Evolutionary conservation across 2,329 filamentous ascomycete genomes (phyloP), one percentile per base, ranked within the genome.

Genomic region (Neofusicoccum cordaticola): DNA sequence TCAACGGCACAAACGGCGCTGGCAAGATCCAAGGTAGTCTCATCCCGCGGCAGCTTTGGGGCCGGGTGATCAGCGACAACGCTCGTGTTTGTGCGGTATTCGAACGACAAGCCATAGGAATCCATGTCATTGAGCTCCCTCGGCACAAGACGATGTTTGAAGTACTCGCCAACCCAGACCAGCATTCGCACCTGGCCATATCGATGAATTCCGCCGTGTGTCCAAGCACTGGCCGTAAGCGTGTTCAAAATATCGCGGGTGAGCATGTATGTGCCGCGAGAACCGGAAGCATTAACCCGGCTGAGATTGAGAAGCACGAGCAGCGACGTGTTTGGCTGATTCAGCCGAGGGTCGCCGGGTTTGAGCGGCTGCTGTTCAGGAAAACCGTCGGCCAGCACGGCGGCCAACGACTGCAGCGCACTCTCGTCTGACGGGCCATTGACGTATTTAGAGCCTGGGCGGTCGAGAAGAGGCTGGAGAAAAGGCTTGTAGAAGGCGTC

Each of bases 141-240:
- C 0, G 93, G 90, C 7, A 97, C 65, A 0, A 91, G 69, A 1
- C 75, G 67, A 6, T 76, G 71, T 68, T 86, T 86, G 64, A 92
- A 89, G 0, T 84, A 80, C 48, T 88, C 81, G 1, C 85, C 83
- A 3, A 88, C 71, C 88, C 93, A 93, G 44, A 93, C 73, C 0
- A 98, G 82, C 81, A 94, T 89, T 56, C 93, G 87, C 2, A 96
- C 88, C 17, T 88, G 84, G 2, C 94, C 94, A 73, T 92, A 93
- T 34, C 82, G 81, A 70, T 97, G 90, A 69, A 96, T 86, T 0
- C 89, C 80, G 0, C 81, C 76, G 57, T 86, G 82, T 2, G 81
- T 79, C 66, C 86, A 82, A 63, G 90, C 85, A 58, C 84, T 82
- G 48, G 77, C 79, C 69, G 88, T 80, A 65, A 91, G 83, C 71